A percentile compares a stretch with the other conserved stretches of the same genome.
These are phyloP conservation scores for Myxozyma kluyveri DNA, from an alignment of 805 yeast species.

Conservation along the genomic window DNA sequence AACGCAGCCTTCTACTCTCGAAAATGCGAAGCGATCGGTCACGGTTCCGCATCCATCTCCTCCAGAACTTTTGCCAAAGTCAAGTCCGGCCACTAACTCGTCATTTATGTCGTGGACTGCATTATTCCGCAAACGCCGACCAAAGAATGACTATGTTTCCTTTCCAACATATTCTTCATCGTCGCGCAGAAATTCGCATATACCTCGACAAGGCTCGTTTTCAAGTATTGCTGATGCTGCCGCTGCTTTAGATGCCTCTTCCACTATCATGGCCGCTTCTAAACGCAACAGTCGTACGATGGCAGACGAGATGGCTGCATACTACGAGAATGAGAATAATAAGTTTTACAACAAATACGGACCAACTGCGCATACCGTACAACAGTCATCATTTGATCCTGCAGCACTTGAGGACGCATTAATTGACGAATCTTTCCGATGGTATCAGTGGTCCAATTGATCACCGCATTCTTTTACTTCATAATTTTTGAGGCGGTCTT, in stretches of 20 bases:
- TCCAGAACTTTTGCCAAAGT: too few species aligned
- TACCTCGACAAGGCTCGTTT: constrained; percentile 1
- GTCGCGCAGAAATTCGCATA: neutral
- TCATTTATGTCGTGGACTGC: neutral
- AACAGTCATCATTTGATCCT: constrained; percentile 5
- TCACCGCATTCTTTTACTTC: too few species aligned
- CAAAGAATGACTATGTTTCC: constrained; percentile 19
- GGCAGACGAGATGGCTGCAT: constrained; percentile 5
- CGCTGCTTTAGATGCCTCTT: too few species aligned
- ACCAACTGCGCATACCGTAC: neutral
- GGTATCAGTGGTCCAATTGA: too few species aligned
- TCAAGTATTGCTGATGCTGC: constrained; percentile 3
- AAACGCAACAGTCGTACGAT: constrained; percentile 11
- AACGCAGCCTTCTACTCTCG: too few species aligned
- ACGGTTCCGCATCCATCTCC: too few species aligned
- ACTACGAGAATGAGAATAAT: neutral
- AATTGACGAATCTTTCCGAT: neutral
- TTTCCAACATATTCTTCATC: constrained; percentile 16
- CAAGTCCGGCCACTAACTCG: neutral
- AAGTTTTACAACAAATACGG: neutral
- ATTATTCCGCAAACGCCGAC: neutral
- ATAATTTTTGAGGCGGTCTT: neutral
- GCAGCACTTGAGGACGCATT: constrained; percentile 14
- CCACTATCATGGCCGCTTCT: too few species aligned
- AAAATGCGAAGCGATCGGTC: too few species aligned